Evolutionary conservation across 495 filamentous ascomycete species (phyloP).

Genomic region (Aspergillus bridgeri): DNA sequence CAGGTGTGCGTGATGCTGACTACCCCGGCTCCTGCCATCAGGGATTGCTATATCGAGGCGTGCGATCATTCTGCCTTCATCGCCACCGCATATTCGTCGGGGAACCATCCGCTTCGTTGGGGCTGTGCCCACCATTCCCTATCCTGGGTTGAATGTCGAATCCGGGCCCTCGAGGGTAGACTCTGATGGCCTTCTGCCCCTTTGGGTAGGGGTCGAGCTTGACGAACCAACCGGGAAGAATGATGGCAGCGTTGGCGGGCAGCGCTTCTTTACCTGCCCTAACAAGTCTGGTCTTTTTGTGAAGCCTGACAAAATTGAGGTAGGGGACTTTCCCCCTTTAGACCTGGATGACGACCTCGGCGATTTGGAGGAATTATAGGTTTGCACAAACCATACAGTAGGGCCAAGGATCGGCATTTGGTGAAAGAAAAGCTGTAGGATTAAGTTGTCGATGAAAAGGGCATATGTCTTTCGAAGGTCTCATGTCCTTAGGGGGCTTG

Average conservation of each 20-base stretch:
- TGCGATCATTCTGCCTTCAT: constrained; percentile 42
- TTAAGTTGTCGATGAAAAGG: background rate
- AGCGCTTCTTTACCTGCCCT: constrained; percentile 69
- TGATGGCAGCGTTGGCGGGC: constrained; percentile 76
- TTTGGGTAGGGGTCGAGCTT: constrained; percentile 82
- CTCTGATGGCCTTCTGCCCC: constrained; percentile 42
- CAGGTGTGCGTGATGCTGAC: background rate
- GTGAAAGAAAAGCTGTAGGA: background rate
- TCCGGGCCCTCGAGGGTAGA: constrained; percentile 21
- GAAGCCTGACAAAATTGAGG: constrained; percentile 81
- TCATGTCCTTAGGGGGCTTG: background rate
- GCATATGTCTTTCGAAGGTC: constrained; percentile 5
- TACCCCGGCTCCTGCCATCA: constrained; percentile 9
- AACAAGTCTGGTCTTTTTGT: constrained; percentile 82
- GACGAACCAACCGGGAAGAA: constrained; percentile 91
- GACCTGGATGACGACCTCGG: constrained; percentile 59
- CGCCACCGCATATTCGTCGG: constrained; percentile 61
- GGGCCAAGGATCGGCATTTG: background rate
- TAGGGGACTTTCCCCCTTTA: constrained; percentile 76
- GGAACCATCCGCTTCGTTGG: constrained; percentile 85
- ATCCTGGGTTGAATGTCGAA: constrained; percentile 32
- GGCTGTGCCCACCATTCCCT: constrained; percentile 75
- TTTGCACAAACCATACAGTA: constrained; percentile 13
- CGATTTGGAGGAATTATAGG: constrained; percentile 82
- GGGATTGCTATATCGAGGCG: constrained; percentile 33